These are phyloP conservation scores for Clonostachys rosea DNA, from an alignment of 2,329 filamentous ascomycete genomes.

Conservation along the genomic window DNA sequence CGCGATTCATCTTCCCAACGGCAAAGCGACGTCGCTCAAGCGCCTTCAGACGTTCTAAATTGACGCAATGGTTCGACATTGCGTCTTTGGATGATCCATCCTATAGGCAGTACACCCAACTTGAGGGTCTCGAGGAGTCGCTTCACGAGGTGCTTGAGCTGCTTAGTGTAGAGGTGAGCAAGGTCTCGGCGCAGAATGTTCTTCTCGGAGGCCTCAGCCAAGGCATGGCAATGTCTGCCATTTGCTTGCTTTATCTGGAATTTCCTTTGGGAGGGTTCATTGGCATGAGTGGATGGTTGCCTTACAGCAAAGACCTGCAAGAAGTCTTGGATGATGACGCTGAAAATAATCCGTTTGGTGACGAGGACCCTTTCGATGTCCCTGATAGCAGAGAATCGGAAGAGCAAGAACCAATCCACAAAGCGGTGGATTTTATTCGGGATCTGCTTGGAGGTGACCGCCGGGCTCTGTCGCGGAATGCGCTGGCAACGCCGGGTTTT, in stretches of 20 bases:
- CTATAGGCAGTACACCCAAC: constrained; percentile 32
- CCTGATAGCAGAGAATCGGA: too few species aligned
- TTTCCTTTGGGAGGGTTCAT: constrained; percentile 32
- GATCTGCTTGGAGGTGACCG: constrained; percentile 15
- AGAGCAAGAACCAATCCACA: constrained; percentile 8
- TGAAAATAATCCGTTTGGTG: constrained; percentile 14
- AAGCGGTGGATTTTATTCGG: constrained; percentile 19
- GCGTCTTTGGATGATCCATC: constrained; percentile 31
- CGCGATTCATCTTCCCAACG: constrained; percentile 47
- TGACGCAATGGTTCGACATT: constrained; percentile 49
- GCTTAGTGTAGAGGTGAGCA: constrained; percentile 21
- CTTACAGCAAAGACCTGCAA: constrained; percentile 28
- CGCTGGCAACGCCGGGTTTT: constrained; percentile 28
- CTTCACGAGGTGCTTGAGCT: constrained; percentile 23
- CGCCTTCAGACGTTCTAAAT: constrained; percentile 30
- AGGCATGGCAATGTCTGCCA: constrained; percentile 41
- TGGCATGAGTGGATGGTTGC: constrained; percentile 41
- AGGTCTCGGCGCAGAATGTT: constrained; percentile 26
- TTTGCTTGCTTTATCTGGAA: constrained; percentile 31
- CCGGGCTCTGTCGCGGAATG: neutral
- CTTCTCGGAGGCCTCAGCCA: constrained; percentile 48
- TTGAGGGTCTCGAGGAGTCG: constrained; percentile 37
- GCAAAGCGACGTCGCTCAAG: constrained; percentile 35
- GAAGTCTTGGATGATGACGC: constrained; percentile 10
- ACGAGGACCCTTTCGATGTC: neutral